phyloP scores from a whole-genome alignment of 345 rosid species.

The Citrus inodora region DNA sequence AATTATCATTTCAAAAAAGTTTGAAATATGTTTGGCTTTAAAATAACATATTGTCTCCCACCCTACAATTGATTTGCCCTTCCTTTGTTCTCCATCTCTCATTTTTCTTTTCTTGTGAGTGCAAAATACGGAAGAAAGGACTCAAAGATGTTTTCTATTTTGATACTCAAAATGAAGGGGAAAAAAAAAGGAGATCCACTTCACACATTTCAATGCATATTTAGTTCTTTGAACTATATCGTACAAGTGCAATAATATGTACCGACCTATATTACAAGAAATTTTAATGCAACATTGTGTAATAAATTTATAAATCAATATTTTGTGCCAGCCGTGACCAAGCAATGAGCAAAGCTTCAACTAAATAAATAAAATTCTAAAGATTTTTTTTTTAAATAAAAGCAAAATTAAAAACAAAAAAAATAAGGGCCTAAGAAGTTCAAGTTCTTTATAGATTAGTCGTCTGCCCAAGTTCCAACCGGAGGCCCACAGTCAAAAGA shows the following conservation, averaged over 20 bases:
- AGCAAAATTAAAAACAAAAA: no score
- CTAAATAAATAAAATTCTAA: not conserved
- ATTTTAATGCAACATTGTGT: not conserved
- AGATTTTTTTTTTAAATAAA: no score
- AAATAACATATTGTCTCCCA: not conserved
- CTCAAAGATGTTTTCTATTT: not conserved
- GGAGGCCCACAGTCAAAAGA: not conserved
- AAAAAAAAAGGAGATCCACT: not conserved
- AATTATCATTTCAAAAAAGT: conserved; percentile 3
- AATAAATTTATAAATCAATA: no score
- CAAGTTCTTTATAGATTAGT: not conserved
- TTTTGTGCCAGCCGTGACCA: no score
- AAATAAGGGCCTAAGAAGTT: no score
- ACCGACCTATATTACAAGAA: not conserved
- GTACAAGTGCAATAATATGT: not conserved
- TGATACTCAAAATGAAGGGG: not conserved
- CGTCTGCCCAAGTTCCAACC: not conserved
- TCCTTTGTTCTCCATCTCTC: not conserved
- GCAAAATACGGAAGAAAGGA: not conserved
- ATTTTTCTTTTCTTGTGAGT: not conserved
- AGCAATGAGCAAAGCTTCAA: no score
- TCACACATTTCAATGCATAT: not conserved
- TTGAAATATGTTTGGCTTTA: conserved; percentile 1
- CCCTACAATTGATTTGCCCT: not conserved
- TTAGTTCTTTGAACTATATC: not conserved